A percentile compares a stretch with the other conserved stretches of the same genome.
Evolutionary conservation across 2,329 filamentous ascomycete genomes (phyloP).

Genomic region (Aspergillus awamori): DNA sequence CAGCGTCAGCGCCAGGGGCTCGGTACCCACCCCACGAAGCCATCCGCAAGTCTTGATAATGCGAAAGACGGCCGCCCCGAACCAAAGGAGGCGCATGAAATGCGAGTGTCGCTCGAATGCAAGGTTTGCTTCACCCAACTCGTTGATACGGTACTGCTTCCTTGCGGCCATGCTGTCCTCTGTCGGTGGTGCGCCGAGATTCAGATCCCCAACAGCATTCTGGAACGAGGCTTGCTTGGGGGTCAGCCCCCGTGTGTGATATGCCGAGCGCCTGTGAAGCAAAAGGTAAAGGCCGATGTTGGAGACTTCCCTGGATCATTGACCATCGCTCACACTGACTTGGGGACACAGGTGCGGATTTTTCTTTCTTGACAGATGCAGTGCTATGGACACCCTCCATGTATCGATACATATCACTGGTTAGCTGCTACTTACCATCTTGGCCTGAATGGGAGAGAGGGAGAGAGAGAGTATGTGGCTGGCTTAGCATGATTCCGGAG

Average conservation of each 20-base stretch:
- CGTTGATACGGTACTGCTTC: slow-evolving; percentile 55
- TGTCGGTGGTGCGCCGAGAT: slow-evolving; percentile 59
- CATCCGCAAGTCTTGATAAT: slow-evolving; percentile 46
- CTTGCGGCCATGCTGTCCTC: slow-evolving; percentile 59
- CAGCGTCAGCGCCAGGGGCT: slow-evolving; percentile 3
- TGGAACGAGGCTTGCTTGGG: slow-evolving; percentile 17
- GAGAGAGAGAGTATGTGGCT: too few species aligned
- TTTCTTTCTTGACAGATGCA: slow-evolving; percentile 4
- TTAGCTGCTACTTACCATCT: neutral
- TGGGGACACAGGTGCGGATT: slow-evolving; percentile 7
- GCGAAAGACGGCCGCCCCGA: slow-evolving; percentile 50
- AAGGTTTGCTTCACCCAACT: slow-evolving; percentile 57
- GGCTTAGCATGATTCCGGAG: neutral
- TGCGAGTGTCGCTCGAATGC: slow-evolving; percentile 56
- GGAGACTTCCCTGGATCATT: too few species aligned
- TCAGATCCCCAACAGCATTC: slow-evolving; percentile 48
- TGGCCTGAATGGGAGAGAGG: neutral
- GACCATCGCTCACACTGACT: neutral
- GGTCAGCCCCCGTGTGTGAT: slow-evolving; percentile 30
- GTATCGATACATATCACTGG: neutral
- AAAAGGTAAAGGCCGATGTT: slow-evolving; percentile 26
- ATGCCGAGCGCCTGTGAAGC: slow-evolving; percentile 31
- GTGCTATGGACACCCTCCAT: neutral
- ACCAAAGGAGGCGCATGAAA: slow-evolving; percentile 51
- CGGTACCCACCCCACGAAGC: neutral